Evolutionary conservation across 2,329 filamentous ascomycete species (phyloP), one percentile per base, ranked within the genome.

Genomic region (Stagonosporopsis rhizophila): DNA sequence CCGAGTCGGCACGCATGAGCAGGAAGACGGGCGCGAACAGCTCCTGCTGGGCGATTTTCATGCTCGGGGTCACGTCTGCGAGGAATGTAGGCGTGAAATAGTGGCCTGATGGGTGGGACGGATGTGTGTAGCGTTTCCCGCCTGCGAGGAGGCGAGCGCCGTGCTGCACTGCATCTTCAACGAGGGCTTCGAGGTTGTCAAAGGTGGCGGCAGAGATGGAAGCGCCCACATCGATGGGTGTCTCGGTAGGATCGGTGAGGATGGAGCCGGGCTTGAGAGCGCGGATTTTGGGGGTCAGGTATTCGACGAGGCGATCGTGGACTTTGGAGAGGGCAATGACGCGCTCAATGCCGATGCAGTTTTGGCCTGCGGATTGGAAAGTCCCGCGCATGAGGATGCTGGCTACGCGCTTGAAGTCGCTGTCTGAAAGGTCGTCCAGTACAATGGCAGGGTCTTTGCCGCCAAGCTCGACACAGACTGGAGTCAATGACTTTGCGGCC

Each of bases 301-400:
- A 82, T 5, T 81, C 76, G 48, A 96, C 79, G 20, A 99, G 84
- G 52, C 81, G 81, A 60, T 89, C 82, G 79, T 98, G 96, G 47
- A 91, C 83, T n/a, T 79, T 81, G 1, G 91, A 88, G 15, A 90
- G 84, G 22, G 89, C 91, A 65, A 98, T 88, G 70, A 98, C 88
- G 52, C 95, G 90, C 79, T 99, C 95, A 65, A 97, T 94, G 52
- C 95, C 95, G 71, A 99, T 94, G 78, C 95, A 99, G 79, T 99
- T 99, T 77, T 99, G 95, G 1, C 95, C 95, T 15, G 92, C 89
- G 47, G 92, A 92, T 77, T 99, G 95, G 78, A 98, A 99, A 9
- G 91, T 92, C 48, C 94, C 95, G 49, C 95, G 87, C 79, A 99
- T 88, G 60, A 98, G 85, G 61, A 96, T 89, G 60, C 92, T 90